Conservation (phyloP, 2,329 filamentous ascomycete genomes). For the Oidium heveae region DNA sequence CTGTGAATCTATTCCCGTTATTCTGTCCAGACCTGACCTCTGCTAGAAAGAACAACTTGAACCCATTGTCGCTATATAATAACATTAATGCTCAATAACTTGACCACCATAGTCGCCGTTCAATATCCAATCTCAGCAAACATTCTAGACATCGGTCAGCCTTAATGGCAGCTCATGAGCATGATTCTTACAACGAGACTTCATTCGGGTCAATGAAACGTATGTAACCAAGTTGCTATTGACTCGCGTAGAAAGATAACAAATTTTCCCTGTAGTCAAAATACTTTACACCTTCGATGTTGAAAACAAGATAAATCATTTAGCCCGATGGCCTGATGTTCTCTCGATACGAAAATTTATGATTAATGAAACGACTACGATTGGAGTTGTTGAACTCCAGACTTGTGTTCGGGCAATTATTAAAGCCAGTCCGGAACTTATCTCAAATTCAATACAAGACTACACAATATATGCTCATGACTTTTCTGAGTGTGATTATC, state of each 20-base stretch:
- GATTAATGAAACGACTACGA: constrained; percentile 53
- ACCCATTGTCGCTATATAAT: too few species aligned
- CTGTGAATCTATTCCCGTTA: too few species aligned
- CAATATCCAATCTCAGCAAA: not conserved
- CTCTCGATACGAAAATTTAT: constrained; percentile 58
- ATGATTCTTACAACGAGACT: constrained; percentile 22
- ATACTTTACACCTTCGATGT: constrained; percentile 90
- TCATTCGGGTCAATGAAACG: constrained; percentile 31
- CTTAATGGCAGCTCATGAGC: constrained; percentile 3
- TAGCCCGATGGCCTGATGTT: constrained; percentile 62
- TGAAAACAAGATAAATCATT: constrained; percentile 65
- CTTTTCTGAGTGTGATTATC: constrained; percentile 82
- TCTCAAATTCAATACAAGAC: constrained; percentile 43
- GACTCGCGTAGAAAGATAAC: constrained; percentile 1
- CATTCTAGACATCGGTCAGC: not conserved
- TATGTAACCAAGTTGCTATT: constrained; percentile 15
- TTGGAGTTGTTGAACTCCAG: constrained; percentile 70
- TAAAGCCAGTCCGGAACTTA: constrained; percentile 61
- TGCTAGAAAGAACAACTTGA: too few species aligned
- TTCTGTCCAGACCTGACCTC: too few species aligned
- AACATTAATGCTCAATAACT: too few species aligned
- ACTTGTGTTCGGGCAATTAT: constrained; percentile 66
- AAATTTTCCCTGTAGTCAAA: constrained; percentile 39
- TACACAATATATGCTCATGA: constrained; percentile 96
- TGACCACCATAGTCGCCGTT: too few species aligned